These are phyloP conservation scores for Parafenestella ontariensis DNA, from an alignment of 2,329 filamentous ascomycete genomes.

Conservation along the genomic window DNA sequence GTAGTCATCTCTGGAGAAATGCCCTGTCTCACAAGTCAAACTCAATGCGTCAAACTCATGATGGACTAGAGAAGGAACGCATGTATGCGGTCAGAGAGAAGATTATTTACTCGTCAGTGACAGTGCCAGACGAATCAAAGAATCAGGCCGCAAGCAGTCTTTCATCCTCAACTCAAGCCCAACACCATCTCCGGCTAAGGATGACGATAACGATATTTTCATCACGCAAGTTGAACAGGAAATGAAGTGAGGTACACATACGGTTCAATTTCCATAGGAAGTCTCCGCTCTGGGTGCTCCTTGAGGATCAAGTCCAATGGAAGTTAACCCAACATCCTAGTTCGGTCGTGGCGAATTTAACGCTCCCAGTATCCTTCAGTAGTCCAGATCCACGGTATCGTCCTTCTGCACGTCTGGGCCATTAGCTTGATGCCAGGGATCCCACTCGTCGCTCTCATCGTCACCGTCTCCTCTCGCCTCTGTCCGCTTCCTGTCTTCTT, in stretches of 20 bases:
- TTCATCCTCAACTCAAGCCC: constrained; percentile 32
- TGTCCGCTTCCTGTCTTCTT: constrained; percentile 22
- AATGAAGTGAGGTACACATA: constrained; percentile 10
- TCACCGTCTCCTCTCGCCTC: constrained; percentile 26
- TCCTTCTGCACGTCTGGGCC: constrained; percentile 53
- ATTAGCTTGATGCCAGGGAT: constrained; percentile 53
- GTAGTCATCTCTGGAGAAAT: neutral
- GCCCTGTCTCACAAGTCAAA: neutral
- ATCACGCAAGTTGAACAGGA: constrained; percentile 65
- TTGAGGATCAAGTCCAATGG: neutral
- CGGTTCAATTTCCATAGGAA: neutral
- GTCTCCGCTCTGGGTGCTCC: neutral
- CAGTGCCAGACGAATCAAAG: constrained; percentile 26
- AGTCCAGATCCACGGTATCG: constrained; percentile 56
- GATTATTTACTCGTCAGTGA: constrained; percentile 45
- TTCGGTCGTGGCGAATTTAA: neutral
- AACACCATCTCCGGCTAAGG: constrained; percentile 78
- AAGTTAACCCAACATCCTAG: neutral
- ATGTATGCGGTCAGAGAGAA: constrained; percentile 46
- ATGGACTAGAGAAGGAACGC: neutral
- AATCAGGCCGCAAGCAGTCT: constrained; percentile 26
- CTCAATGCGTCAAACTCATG: neutral
- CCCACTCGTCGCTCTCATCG: constrained; percentile 51
- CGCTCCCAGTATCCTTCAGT: constrained; percentile 42
- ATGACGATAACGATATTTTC: constrained; percentile 92